phyloP scores from a whole-genome alignment of 257 asterid genomes.

The Nicotiana undulata region DNA sequence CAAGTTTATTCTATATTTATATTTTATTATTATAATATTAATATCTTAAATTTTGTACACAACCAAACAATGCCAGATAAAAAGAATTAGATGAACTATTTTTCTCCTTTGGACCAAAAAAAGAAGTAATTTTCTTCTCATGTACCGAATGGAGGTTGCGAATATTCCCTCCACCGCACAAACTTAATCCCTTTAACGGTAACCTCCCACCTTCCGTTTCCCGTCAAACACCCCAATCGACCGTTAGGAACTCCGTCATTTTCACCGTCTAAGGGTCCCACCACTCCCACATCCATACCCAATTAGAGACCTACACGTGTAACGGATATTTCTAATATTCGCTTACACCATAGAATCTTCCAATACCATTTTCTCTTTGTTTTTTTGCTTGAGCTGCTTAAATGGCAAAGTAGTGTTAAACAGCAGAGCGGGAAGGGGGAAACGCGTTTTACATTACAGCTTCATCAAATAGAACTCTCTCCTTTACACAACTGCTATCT shows the following conservation, averaged over 20 bases:
- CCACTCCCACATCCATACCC: not conserved
- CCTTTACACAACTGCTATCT: slow-evolving; percentile 19
- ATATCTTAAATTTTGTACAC: no score
- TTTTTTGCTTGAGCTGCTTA: slow-evolving; percentile 4
- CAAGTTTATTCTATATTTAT: not conserved
- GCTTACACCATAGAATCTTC: not conserved
- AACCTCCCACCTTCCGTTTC: not conserved
- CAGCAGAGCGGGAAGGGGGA: slow-evolving; percentile 43
- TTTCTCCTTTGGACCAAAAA: not conserved
- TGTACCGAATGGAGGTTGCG: not conserved
- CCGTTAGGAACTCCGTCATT: slow-evolving; percentile 17
- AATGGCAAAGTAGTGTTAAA: slow-evolving; percentile 16
- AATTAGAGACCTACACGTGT: not conserved
- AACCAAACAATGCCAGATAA: not conserved
- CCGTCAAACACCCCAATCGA: not conserved
- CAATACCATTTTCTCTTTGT: not conserved
- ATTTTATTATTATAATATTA: no score
- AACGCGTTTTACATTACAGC: slow-evolving; percentile 19
- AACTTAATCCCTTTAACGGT: slow-evolving; percentile 10
- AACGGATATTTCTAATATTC: not conserved
- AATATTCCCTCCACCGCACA: not conserved
- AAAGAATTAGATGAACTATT: not conserved
- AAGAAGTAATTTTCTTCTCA: not conserved
- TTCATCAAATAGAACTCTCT: not conserved
- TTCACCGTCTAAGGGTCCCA: slow-evolving; percentile 8